Evolutionary conservation across 2,329 filamentous ascomycete species (phyloP).

Genomic region (Chalaropsis thielavioides): DNA sequence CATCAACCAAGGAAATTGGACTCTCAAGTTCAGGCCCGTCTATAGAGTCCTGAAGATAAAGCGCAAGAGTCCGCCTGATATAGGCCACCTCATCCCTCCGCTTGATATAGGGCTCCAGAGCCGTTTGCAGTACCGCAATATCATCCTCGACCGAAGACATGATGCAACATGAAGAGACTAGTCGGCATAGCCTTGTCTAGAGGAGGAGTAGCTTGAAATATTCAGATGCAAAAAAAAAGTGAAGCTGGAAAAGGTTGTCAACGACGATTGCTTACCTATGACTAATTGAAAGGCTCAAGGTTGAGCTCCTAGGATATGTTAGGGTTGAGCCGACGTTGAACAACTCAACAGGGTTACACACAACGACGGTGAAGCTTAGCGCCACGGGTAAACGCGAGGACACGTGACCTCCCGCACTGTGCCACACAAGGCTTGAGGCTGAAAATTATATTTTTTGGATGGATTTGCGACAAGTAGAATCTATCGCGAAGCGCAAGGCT

Average conservation of each 20-base stretch:
- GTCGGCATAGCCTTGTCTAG: neutral
- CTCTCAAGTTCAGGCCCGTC: conserved; percentile 14
- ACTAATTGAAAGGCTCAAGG: too few relatives aligned
- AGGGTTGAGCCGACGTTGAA: too few relatives aligned
- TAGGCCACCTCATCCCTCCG: conserved; percentile 42
- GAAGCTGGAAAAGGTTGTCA: too few relatives aligned
- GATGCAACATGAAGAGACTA: neutral
- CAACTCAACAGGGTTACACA: neutral
- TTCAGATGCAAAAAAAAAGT: neutral
- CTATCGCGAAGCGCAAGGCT: conserved; percentile 14
- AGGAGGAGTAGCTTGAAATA: neutral
- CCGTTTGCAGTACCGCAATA: neutral
- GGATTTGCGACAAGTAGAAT: conserved; percentile 10
- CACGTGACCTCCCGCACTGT: conserved; percentile 13
- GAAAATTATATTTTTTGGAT: conserved; percentile 17
- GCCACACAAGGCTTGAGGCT: conserved; percentile 17
- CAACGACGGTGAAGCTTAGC: neutral
- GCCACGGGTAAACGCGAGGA: conserved; percentile 5
- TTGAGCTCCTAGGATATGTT: too few relatives aligned
- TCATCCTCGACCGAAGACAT: conserved; percentile 8
- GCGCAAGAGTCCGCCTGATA: conserved; percentile 40
- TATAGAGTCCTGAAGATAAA: conserved; percentile 30
- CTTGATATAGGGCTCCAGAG: conserved; percentile 39
- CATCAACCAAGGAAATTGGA: conserved; percentile 14
- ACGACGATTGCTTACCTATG: too few relatives aligned